Evolutionary conservation across 495 filamentous ascomycete species (phyloP), one percentile per base, ranked within the genome.

Genomic region (Copromyces sp.): DNA sequence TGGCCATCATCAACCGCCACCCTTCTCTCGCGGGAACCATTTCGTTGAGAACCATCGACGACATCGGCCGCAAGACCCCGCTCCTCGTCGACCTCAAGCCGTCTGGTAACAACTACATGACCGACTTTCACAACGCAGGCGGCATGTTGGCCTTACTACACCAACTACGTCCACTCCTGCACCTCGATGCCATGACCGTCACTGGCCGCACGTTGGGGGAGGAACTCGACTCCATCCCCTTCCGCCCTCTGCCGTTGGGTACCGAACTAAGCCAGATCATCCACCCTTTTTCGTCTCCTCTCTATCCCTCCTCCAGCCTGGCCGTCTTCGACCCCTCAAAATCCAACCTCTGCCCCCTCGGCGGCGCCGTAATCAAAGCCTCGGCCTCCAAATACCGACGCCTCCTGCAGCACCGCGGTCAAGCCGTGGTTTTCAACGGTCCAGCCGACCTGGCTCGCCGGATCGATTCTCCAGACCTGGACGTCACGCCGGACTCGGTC

Each of bases 101-200:
- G 5, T 90, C 87, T 72, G 89, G 90, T 5, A 83, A 87, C 20
- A 90, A 90, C 71, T 92, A 92, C 80, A 91, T 91, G 90, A 88
- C 86, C 42, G 89, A 92, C 74, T 90, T 92, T 74, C 90, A 92
- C 76, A 87, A 88, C 75, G 86, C 89, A 0, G 90, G 90, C 8
- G 90, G 90, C 59, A 91, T 91, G 88, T 73, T 84, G 32, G 86
- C 86, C 5, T 77, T 92, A 0, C 73, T 91, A 11, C 83, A 87
- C 68, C 82, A 83, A 4, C 81, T 92, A 3, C 80, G 82, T 8
- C 89, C 89, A 0, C 82, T 91, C 0, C 82, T 92, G 0, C 81
- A 88, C 61, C 82, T 90, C 0, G 80, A 84, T 47, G 88, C 88
- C 0, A 68, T 84, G 78, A 91, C 89, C 0, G 80, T 92, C 29